Evolutionary conservation across 202 grass and related monocot species (phyloP), one percentile per base, ranked within the genome.

Genomic region (Zoysia matrella): DNA sequence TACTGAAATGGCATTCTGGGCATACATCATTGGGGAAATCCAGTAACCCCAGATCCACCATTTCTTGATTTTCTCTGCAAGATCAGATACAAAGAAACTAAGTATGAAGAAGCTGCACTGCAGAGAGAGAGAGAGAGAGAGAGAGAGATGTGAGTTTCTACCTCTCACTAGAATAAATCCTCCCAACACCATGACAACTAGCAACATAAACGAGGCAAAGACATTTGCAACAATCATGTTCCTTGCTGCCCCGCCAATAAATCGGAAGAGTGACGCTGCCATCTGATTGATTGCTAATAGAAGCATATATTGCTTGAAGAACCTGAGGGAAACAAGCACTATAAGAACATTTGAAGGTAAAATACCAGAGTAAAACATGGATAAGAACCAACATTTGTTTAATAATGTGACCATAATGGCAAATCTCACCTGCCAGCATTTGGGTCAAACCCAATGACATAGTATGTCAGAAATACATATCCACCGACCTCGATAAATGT

Each of bases 241-340:
- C 76, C 94, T 79, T 0, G 63, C 15, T 85, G 7, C 91, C 89
- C 47, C 91, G n/a, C 67, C 94, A 2, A 97, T 50, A 45, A 94
- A 88, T 50, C 87, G 73, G 75, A 97, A 97, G 43, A 94, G 66
- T 10, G 41, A 84, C 8, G 91, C 76, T 48, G 87, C 82, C 91
- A 90, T 97, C 64, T 94, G 91, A 85, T 94, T 97, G 10, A 97
- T 43, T 67, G 79, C 10, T 30, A 97, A 64, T 7, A 94, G 60
- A 47, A 97, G 70, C 71, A 97, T 73, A 79, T 97, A 94, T 13
- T 97, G 91, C 77, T 94, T 97, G 73, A 97, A 87, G 43, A 90
- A 52, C 75, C 94, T 97, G 41, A 5, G 10, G 5, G 9, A 6
- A 45, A 79, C 1, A 2, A 47, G 0, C 46, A 56, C 16, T 58